These are phyloP conservation scores for Achaetomiella virescens DNA, from an alignment of 495 filamentous ascomycete species.

Conservation along the genomic window DNA sequence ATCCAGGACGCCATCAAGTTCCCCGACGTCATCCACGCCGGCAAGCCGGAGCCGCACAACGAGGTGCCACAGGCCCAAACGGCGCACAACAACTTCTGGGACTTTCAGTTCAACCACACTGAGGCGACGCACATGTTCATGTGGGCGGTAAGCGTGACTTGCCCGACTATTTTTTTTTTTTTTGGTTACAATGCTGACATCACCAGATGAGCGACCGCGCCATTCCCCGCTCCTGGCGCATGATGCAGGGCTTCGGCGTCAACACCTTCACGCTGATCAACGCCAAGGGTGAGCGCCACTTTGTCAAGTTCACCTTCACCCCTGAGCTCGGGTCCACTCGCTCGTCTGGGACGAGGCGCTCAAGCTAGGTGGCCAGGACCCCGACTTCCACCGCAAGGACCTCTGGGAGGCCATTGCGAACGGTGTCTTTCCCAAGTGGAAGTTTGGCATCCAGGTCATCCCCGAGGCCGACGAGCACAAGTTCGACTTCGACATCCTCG, in stretches of 20 bases:
- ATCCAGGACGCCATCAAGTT: slow-evolving; percentile 71
- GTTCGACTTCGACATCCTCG: slow-evolving; percentile 86
- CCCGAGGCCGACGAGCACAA: slow-evolving; percentile 65
- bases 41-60: slow-evolving; percentile 77
- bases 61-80: slow-evolving; percentile 55
- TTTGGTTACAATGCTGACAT: background rate
- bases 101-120: slow-evolving; percentile 56
- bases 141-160: slow-evolving; percentile 55
- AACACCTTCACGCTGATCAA: slow-evolving; percentile 76
- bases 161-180: background rate
- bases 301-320: slow-evolving; percentile 79
- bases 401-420: slow-evolving; percentile 73
- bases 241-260: slow-evolving; percentile 92
- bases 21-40: slow-evolving; percentile 70
- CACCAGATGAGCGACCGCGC: slow-evolving; percentile 63
- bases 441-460: slow-evolving; percentile 73
- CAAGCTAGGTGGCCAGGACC: slow-evolving; percentile 75
- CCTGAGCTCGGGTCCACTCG: slow-evolving; percentile 78
- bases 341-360: slow-evolving; percentile 85
- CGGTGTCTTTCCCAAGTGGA: slow-evolving; percentile 70
- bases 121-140: slow-evolving; percentile 83
- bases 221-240: slow-evolving; percentile 74
- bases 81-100: slow-evolving; percentile 62
- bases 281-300: slow-evolving; percentile 60
- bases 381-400: slow-evolving; percentile 85